Evolutionary conservation across 2,329 filamentous ascomycete genomes (phyloP), one percentile per base, ranked within the genome.

Genomic region (Trichoderma aggressivum): DNA sequence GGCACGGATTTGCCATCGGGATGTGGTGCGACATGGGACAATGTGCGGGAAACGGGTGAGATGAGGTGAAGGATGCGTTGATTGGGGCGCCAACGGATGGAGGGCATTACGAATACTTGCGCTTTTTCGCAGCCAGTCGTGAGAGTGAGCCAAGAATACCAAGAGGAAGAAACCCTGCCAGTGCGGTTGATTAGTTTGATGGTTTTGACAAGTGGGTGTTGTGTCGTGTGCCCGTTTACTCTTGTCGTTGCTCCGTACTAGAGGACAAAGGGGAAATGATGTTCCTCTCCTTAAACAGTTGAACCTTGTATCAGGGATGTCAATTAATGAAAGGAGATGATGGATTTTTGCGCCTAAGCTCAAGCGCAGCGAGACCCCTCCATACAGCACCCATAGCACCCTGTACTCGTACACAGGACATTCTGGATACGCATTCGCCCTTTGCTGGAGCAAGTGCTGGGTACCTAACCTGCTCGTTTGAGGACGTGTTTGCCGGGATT

Each of bases 261-360:
- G 61, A 65, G 30, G 47, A 12, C 32, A 66, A 66, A 28, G n/a
- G 50, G 63, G 50, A 58, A 66, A 58, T 66, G 63, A 66, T 66
- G 55, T 50, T 50, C 55, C 63, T 36, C 62, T 55, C 47, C 62
- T 56, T 56, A 53, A 53, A 53, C 47, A 24, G 21, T 24, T 5
- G 47, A 24, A 34, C 21, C 32, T 39, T 66, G 24, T 43, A 36
- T 55, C 14, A 36, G 50, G 63, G 63, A 34, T 50, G 43, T 50
- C n/a, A n/a, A n/a, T 43, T 21, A 21, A 43, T n/a, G 34, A 43
- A 66, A 53, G 50, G 62, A 65, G 62, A 28, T 28, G 26, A n/a
- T n/a, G 26, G 26, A 55, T 55, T 66, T 55, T 66, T 66, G 63
- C 63, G 43, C 43, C n/a, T 58, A 55, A 34, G 63, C 62, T 24